Base-by-base conservation (phyloP, 306 rosid species). In the Dicorynia guianensis region DNA sequence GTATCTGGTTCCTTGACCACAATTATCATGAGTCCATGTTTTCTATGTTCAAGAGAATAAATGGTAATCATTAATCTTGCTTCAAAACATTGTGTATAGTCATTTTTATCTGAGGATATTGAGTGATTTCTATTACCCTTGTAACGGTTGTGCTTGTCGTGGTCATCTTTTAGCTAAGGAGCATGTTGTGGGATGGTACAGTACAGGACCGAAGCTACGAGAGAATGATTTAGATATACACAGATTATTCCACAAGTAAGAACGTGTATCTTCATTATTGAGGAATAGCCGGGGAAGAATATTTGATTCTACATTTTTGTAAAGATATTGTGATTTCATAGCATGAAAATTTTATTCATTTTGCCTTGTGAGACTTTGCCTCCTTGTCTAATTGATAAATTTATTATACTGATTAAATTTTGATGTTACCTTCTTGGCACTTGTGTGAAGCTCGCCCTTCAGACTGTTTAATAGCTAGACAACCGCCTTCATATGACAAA, bases 1-100 rank as follows among this genome's bases (percentile, higher is more conserved):
- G 89, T 74, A 89, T 89, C 65, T 89, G 94, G 94, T 89, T 89
- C 81, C 88, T 89, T 39, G 94, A 89, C 69, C 94, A 89, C 83
- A 89, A 89, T 72, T 89, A 89, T 71, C 94, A 89, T 8, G 94
- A 89, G n/a, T 76, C 91, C 0, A 89, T 89, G 91, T 87, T 80
- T 74, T 89, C 94, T 1, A 89, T 89, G 94, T 89, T 89, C 79
- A 89, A 89, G 89, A 89, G 94, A 66, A 89, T 89, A 63, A 89
- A 89, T 76, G 94, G 94, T 89, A 65, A 25, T 25, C 30, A 25
- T 25, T 25, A 25, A 25, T 25, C 30, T 25, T 25, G 30, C 30
- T 25, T 25, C 30, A 25, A 25, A 25, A 25, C 30, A 25, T 25
- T 25, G 30, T 25, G 30, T 25, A 25, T 25, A 25, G 30, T 25